Evolutionary conservation across 768 basidiomycete species (phyloP), one percentile per base, ranked within the genome.

Genomic region (Austroboletus festivus): DNA sequence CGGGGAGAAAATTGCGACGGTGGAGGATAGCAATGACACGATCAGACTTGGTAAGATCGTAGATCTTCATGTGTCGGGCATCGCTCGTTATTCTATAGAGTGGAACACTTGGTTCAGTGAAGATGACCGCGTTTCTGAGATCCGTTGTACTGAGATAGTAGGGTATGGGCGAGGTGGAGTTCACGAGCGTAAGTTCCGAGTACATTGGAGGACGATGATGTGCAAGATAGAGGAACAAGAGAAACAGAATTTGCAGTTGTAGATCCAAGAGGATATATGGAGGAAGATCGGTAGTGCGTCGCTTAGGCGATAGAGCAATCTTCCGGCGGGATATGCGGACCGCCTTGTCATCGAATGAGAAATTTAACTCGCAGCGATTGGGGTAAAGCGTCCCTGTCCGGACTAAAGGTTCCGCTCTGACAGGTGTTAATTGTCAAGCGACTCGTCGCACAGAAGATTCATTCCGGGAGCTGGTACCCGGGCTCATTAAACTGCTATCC

Each of bases 161-260:
- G 34, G 45, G 1, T 12, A 60, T 67, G 20, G 67, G 65, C n/a
- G 60, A 60, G 7, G 46, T 5, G 12, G 47, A 42, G 31, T 46
- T 52, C 13, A 67, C 67, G 38, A 67, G 67, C 1, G 65, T 67
- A 33, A 50, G 12, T 11, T 57, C n/a, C 11, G 65, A 67, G 45
- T 66, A 57, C 65, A 67, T 68, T 42, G 9, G 4, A 4, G 12
- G 9, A 33, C 5, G 4, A 33, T 7, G 15, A 33, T 28, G 26
- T 5, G 26, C 5, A 33, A 26, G 4, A 10, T n/a, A 5, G 8
- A 7, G 7, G 18, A 33, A 33, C 15, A 33, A 12, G 24, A 21
- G 34, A 31, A 4, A 15, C 7, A 15, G 11, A 28, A 28, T 5
- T 28, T 28, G 26, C 26, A 11, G 26, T 11, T n/a, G n/a, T n/a